Conservation (phyloP, 306 rosid genomes). For the Prunus armeniaca region DNA sequence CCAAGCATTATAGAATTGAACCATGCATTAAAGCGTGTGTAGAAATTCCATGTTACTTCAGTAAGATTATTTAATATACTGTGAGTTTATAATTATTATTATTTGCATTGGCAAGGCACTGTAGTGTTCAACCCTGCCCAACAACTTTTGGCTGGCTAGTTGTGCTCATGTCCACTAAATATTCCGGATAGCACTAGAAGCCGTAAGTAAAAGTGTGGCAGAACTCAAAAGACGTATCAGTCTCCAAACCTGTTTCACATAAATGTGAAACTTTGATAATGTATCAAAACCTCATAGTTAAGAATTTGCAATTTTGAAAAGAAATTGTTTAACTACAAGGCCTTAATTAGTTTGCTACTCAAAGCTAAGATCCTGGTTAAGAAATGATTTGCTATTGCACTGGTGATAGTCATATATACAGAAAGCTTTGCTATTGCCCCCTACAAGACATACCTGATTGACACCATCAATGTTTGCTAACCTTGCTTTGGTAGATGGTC, state of each 20-base stretch:
- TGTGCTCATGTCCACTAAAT: not conserved
- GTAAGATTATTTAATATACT: too few relatives aligned
- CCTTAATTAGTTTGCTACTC: not conserved
- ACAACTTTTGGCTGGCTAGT: not conserved
- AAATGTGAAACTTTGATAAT: not conserved
- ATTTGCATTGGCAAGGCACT: not conserved
- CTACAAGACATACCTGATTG: slow-evolving; percentile 64
- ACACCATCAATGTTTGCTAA: slow-evolving; percentile 87
- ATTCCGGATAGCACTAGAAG: too few relatives aligned
- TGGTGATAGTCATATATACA: not conserved
- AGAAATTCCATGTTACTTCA: too few relatives aligned
- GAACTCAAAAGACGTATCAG: not conserved
- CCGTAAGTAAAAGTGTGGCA: not conserved
- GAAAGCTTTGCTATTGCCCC: slow-evolving; percentile 2
- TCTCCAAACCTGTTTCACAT: not conserved
- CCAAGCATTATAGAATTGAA: not conserved
- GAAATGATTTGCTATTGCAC: not conserved
- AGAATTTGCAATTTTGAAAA: not conserved
- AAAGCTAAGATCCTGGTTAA: not conserved
- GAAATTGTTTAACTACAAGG: not conserved
- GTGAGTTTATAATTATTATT: too few relatives aligned
- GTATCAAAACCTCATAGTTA: not conserved
- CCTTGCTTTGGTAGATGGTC: slow-evolving; percentile 91
- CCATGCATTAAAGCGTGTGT: not conserved
- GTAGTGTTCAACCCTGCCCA: not conserved